Percentiles rank a stretch among this genome's conserved stretches.
Conservation (phyloP, 768 basidiomycete genomes). For the Lentinus brumalis region DNA sequence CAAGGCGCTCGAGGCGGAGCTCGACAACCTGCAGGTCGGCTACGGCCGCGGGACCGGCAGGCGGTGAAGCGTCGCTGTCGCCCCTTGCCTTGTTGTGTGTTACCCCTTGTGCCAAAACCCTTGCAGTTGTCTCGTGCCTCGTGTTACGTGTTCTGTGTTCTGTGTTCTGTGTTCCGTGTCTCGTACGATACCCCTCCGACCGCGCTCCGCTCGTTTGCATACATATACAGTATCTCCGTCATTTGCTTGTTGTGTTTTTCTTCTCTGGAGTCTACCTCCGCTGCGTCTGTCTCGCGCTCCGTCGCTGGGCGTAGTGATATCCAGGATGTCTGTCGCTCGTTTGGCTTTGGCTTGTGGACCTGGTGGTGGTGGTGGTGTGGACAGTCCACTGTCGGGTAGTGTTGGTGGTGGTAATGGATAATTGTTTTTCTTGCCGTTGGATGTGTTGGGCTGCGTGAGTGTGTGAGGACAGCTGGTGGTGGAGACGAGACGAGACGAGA, state of each 20-base stretch:
- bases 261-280: background rate
- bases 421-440: no score
- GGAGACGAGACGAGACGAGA: no score
- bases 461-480: no score
- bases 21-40: constrained; percentile 86
- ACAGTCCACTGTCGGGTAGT: no score
- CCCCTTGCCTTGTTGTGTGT: background rate
- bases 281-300: background rate
- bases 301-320: background rate
- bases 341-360: background rate
- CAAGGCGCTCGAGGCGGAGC: constrained; percentile 87
- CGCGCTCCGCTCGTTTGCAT: constrained; percentile 17
- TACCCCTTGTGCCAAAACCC: background rate
- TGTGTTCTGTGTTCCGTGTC: constrained; percentile 1
- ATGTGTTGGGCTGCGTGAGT: no score
- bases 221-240: constrained; percentile 1
- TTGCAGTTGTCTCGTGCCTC: background rate
- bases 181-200: constrained; percentile 17
- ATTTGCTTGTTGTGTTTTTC: background rate
- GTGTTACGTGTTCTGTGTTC: background rate
- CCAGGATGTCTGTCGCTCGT: background rate
- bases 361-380: no score
- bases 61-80: constrained; percentile 40
- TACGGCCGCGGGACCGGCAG: constrained; percentile 76
- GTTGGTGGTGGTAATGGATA: no score